phyloP scores from a whole-genome alignment of 2,329 filamentous ascomycete species.

The Whalleya microplaca region DNA sequence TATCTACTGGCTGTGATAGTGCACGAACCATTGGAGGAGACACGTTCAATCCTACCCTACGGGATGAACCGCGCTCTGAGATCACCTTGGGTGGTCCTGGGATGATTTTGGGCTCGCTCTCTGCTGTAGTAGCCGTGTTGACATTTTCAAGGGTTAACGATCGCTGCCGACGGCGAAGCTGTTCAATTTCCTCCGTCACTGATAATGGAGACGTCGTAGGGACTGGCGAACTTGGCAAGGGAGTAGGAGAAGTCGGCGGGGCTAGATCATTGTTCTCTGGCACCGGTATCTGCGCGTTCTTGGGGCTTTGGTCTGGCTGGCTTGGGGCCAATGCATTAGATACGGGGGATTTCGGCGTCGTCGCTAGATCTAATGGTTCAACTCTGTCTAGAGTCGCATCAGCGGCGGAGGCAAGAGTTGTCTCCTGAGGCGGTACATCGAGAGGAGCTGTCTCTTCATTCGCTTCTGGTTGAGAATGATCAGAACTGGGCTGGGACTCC shows the following conservation, averaged over 20 bases:
- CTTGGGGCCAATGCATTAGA: conserved; percentile 6
- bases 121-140: conserved; percentile 22
- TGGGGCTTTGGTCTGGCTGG: conserved; percentile 12
- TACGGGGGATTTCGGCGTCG: conserved; percentile 41
- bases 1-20: conserved; percentile 52
- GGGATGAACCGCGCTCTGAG: conserved; percentile 44
- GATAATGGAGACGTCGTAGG: conserved; percentile 23
- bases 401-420: conserved; percentile 35
- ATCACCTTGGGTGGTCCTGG: conserved; percentile 26
- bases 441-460: conserved; percentile 18
- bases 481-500: conserved; percentile 20
- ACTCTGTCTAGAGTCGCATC: conserved; percentile 49
- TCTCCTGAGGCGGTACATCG: conserved; percentile 33
- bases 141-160: conserved; percentile 38
- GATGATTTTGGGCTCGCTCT: conserved; percentile 21
- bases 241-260: conserved; percentile 22
- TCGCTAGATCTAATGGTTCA: conserved; percentile 55
- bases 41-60: conserved; percentile 49
- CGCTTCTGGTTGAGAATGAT: conserved; percentile 20
- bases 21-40: conserved; percentile 59
- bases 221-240: conserved; percentile 19
- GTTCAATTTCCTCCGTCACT: conserved; percentile 37
- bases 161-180: conserved; percentile 55
- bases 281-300: conserved; percentile 27
- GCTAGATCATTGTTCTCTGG: conserved; percentile 23